Base-by-base conservation (phyloP, 2,329 filamentous ascomycete genomes). In the Geoglossum cookeanum region DNA sequence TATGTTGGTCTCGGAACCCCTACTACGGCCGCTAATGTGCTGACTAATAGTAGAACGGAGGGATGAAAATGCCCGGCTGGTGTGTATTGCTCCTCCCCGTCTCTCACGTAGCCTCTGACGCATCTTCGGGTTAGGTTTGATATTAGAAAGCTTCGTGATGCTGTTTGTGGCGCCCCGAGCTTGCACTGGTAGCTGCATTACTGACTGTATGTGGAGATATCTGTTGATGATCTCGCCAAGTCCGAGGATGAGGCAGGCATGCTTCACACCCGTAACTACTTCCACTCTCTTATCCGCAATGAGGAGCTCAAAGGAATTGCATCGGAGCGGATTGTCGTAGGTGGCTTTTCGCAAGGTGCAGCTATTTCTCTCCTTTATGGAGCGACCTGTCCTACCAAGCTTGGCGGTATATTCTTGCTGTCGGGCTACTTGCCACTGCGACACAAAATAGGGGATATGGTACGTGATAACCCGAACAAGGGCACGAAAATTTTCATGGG, bases 321-420 rank as follows among this genome's bases (percentile, higher is more conserved):
- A 0, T 75, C 87, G 0, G 80, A 86, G 59, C 84, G 90, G 56
- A 89, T 98, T 65, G 80, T 97, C 17, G 72, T 97, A 5, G 91
- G 87, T 37, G 86, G 87, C 45, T 92, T 91, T 74, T 86, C 81
- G 29, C 79, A 97, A 70, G 91, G 91, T 59, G 91, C 87, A 56
- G 89, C 89, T 58, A 88, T 96, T 76, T 81, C 87, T 22, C 70
- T 97, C 44, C 80, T 96, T 65, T 76, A 85, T 0, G 90, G 87
- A 4, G 71, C 94, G 47, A 94, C 89, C 3, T 78, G 75, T 62
- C 75, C 77, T 51, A 75, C 79, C 63, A 88, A 87, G 70, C 74
- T 97, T 15, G 91, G 81, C n/a, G 91, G 90, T 61, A 85, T 97
- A 61, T 83, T 96, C 61, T 88, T 84, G 6, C 71, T 97, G 60